Evolutionary conservation across 495 filamentous ascomycete genomes (phyloP).

Genomic region (Aspergillus nidulans): DNA sequence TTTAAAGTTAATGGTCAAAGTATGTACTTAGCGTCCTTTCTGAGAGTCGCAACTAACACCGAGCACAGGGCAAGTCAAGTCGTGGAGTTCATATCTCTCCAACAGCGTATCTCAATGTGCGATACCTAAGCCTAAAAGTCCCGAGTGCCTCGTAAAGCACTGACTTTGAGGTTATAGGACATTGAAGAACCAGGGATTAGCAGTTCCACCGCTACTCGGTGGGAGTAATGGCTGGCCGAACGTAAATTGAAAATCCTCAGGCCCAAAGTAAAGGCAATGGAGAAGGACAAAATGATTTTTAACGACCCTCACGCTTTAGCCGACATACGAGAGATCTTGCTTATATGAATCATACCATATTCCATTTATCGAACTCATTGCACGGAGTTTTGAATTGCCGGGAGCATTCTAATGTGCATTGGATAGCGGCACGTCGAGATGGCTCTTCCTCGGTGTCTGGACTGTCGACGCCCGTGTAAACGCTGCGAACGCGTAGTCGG

Average conservation of each 20-base stretch:
- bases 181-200: constrained; percentile 73
- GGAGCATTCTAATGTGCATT: constrained; percentile 10
- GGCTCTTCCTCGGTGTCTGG: neutral
- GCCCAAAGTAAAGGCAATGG: constrained; percentile 1
- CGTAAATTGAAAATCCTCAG: constrained; percentile 45
- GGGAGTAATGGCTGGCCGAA: constrained; percentile 81
- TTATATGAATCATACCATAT: constrained; percentile 28
- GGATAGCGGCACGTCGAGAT: neutral
- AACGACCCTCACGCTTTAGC: constrained; percentile 9
- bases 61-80: constrained; percentile 54
- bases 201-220: constrained; percentile 72
- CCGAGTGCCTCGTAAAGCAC: constrained; percentile 7
- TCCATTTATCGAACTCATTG: constrained; percentile 29
- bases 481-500: neutral
- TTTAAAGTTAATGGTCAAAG: constrained; percentile 78
- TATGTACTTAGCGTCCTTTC: constrained; percentile 22
- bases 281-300: constrained; percentile 8
- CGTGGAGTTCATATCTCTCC: constrained; percentile 82
- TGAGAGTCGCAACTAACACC: constrained; percentile 14
- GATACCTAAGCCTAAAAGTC: constrained; percentile 5
- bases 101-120: constrained; percentile 77
- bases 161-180: constrained; percentile 45
- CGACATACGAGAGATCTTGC: constrained; percentile 10
- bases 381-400: constrained; percentile 24
- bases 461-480: neutral